Evolutionary conservation across 331 rosid species (phyloP).

Genomic region (Cucumis variabilis): DNA sequence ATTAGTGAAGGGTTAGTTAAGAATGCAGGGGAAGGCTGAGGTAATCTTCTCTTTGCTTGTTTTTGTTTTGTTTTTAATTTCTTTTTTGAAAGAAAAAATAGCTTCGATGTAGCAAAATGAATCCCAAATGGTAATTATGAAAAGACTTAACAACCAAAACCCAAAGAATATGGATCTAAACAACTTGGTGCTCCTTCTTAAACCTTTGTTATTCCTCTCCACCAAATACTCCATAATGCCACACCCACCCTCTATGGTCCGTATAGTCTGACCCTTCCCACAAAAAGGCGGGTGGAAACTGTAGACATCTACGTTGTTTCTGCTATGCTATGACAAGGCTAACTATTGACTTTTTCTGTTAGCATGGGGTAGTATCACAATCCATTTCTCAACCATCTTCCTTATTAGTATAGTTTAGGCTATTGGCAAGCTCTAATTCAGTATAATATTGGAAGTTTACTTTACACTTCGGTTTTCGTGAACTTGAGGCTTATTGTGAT

Average conservation of each 20-base stretch:
- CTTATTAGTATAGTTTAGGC: not conserved
- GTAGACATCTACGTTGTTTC: not conserved
- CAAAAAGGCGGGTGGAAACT: not conserved
- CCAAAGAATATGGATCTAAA: not conserved
- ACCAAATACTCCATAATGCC: not conserved
- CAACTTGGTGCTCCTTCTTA: not conserved
- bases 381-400: constrained; percentile 4
- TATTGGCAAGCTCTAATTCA: not conserved
- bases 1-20: not conserved
- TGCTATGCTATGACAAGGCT: not conserved
- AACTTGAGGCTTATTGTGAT: not conserved
- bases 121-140: not conserved
- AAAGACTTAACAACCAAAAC: not conserved
- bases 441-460: not conserved
- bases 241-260: not conserved
- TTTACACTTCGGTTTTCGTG: not conserved
- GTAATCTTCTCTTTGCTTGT: not conserved
- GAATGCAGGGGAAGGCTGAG: not conserved
- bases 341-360: not conserved
- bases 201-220: not conserved
- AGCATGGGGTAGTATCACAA: not conserved
- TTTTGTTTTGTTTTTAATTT: not conserved
- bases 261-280: not conserved
- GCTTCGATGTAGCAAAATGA: not conserved
- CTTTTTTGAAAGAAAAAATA: not conserved